Conservation (phyloP, 495 filamentous ascomycete species). For the Mytilinidion resinicola region DNA sequence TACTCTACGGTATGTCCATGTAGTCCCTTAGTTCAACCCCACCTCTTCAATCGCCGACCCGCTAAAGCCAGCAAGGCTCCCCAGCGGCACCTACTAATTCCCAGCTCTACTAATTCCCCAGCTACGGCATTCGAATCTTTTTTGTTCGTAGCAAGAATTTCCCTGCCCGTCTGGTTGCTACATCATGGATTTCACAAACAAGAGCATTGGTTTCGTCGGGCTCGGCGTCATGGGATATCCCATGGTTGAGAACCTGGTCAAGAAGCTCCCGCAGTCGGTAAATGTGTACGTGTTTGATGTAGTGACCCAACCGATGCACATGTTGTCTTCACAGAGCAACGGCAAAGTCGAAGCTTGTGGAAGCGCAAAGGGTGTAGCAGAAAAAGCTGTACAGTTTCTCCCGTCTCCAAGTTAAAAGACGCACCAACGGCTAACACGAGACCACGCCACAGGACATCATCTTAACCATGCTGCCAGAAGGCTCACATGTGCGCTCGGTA, state of each 20-base stretch:
- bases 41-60: no score
- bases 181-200: not conserved
- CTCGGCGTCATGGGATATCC: conserved; percentile 45
- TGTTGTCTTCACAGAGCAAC: conserved; percentile 30
- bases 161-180: not conserved
- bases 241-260: conserved; percentile 40
- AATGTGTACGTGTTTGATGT: conserved; percentile 42
- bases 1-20: no score
- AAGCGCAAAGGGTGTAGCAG: conserved; percentile 40
- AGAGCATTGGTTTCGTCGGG: conserved; percentile 44
- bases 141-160: not conserved
- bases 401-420: not conserved
- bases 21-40: no score
- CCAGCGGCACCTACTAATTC: no score
- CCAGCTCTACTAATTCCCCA: no score
- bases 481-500: conserved; percentile 35
- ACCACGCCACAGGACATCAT: conserved; percentile 28
- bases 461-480: conserved; percentile 39
- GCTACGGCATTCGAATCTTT: no score
- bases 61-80: no score
- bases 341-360: conserved; percentile 26
- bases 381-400: conserved; percentile 37
- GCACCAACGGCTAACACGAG: not conserved
- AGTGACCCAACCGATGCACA: conserved; percentile 29
- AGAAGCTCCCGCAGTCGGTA: conserved; percentile 34